Evolutionary conservation across 2,329 filamentous ascomycete species (phyloP).

Genomic region (Fulvia fulva): DNA sequence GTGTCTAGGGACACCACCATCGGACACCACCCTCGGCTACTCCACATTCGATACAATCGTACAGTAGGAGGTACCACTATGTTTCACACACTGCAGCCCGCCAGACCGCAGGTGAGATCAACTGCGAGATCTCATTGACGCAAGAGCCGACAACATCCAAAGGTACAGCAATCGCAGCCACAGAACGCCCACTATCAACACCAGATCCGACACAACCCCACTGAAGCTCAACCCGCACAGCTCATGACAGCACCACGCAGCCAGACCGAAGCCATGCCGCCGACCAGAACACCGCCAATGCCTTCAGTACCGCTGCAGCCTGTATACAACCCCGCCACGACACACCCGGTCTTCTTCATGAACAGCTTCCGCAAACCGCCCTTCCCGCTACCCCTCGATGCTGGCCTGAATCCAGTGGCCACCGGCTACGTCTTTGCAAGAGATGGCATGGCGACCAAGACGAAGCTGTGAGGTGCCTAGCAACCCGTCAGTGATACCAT

Average conservation of each 20-base stretch:
- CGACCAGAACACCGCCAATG: slow-evolving; percentile 11
- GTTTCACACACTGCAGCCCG: slow-evolving; percentile 16
- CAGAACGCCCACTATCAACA: slow-evolving; percentile 26
- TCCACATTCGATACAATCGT: not conserved
- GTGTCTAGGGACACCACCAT: too few species aligned
- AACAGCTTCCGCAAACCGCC: slow-evolving; percentile 56
- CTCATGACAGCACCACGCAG: slow-evolving; percentile 31
- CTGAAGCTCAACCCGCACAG: slow-evolving; percentile 23
- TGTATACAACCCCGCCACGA: slow-evolving; percentile 53
- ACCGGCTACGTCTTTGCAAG: slow-evolving; percentile 40
- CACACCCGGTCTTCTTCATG: slow-evolving; percentile 76
- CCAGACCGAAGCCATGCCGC: slow-evolving; percentile 51
- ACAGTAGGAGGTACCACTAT: too few species aligned
- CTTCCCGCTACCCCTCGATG: slow-evolving; percentile 39
- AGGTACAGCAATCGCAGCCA: slow-evolving; percentile 3
- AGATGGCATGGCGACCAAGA: slow-evolving; percentile 10
- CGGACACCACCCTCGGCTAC: too few species aligned
- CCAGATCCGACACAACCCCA: slow-evolving; percentile 27
- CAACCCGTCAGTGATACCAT: not conserved
- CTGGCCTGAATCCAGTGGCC: slow-evolving; percentile 42
- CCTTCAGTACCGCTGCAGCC: slow-evolving; percentile 6
- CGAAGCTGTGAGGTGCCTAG: slow-evolving; percentile 23
- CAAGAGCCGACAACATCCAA: not conserved
- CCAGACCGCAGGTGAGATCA: slow-evolving; percentile 14
- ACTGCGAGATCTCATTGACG: too few species aligned